Conservation (phyloP, 345 rosid genomes). For the Citrus cavaleriei region DNA sequence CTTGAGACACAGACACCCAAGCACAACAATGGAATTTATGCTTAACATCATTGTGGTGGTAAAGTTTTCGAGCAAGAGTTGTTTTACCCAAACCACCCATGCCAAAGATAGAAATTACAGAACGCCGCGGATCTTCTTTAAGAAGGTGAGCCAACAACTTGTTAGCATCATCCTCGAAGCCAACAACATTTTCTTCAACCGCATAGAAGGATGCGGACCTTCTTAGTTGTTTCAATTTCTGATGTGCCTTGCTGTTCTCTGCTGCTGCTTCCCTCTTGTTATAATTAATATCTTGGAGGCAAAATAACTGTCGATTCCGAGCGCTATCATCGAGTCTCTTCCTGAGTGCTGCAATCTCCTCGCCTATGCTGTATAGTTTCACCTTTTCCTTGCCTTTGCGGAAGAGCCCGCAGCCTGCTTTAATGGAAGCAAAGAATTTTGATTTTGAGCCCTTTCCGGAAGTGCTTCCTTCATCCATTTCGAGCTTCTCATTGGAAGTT, state of each 20-base stretch:
- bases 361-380: not conserved
- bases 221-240: not conserved
- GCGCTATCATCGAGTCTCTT: not conserved
- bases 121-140: not conserved
- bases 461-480: too few species aligned
- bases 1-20: slow-evolving; percentile 21
- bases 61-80: slow-evolving; percentile 20
- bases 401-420: too few species aligned
- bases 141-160: slow-evolving; percentile 13
- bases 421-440: not conserved
- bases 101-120: slow-evolving; percentile 14
- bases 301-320: not conserved
- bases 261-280: not conserved
- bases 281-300: not conserved
- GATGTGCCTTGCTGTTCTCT: too few species aligned
- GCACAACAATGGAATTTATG: not conserved
- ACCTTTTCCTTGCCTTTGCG: not conserved
- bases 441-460: not conserved
- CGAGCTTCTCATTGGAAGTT: not conserved
- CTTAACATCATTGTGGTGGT: not conserved
- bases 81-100: slow-evolving; percentile 30
- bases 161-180: slow-evolving; percentile 1
- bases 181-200: slow-evolving; percentile 10
- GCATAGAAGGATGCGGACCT: not conserved
- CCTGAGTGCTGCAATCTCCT: not conserved